Base-by-base conservation (phyloP, 306 rosid species). In the Vicia faba region DNA sequence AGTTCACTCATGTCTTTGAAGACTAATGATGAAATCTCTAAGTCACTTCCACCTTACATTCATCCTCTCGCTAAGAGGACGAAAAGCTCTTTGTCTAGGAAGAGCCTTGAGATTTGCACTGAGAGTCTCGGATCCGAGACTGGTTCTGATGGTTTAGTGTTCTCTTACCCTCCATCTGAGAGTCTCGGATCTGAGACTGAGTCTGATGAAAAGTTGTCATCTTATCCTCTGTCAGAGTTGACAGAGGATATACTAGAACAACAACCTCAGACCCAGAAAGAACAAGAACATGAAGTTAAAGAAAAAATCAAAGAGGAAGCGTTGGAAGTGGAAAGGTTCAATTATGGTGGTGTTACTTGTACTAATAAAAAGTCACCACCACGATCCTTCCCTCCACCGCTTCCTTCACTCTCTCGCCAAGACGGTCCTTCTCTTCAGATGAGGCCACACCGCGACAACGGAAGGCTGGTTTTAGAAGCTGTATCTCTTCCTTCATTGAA, bases 71-170 rank as follows among this genome's bases (percentile, higher is more conserved):
- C 79, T 53, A 86, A 86, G 62, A 86, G 84, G 72, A 71, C 92
- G 0, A 54, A 78, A 8, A 88, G 83, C 73, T 70, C 78, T 50
- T 50, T 93, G 61, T 85, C 64, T 59, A 81, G 79, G 15, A 86
- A 79, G 44, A 90, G 99, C 65, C 97, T 93, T 12, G 40, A 82
- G 55, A 80, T 93, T 16, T 93, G 99, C 68, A 93, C 99, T 0
- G 99, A 93, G 66, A 80, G 83, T 41, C 99, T 93, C 10, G 99
- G 99, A 12, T 90, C 97, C n/a, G 99, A 93, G 76, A 86, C 96
- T 11, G 97, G 96, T 68, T 86, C 96, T 11, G 96, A 93, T 44
- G 87, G 78, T 0, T 83, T 86, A 48, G 81, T 86, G 64, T 78
- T 88, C 0, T 83, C 88, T 0, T 78, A 79, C 68, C 66, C 86